Evolutionary conservation across 169 alveolate genomes (phyloP).

Genomic region (Plasmodium vivax): DNA sequence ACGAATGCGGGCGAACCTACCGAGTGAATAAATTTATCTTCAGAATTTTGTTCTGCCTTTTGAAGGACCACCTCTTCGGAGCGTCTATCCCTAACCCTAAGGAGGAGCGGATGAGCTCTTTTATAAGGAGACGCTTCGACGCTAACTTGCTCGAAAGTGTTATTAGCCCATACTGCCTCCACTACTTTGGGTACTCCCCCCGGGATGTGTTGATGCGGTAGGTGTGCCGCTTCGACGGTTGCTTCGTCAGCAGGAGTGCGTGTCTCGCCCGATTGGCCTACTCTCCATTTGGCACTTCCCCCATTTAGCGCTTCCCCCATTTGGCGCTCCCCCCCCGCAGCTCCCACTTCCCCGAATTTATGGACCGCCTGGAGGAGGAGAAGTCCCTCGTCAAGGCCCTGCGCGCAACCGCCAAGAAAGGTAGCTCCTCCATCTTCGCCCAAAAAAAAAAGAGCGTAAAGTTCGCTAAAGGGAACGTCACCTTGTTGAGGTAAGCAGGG

Average conservation of each 20-base stretch:
- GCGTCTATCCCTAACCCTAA: background rate
- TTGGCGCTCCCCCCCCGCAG: background rate
- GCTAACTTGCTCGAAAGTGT: conserved; percentile 22
- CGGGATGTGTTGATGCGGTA: conserved; percentile 39
- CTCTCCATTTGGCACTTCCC: background rate
- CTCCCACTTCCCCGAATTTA: conserved; percentile 17
- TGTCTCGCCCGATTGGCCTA: too few species aligned
- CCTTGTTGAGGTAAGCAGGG: conserved; percentile 18
- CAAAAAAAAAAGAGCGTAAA: conserved; percentile 14
- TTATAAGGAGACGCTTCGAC: background rate
- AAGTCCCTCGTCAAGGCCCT: conserved; percentile 19
- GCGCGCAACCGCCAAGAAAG: background rate
- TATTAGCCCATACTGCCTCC: conserved; percentile 30
- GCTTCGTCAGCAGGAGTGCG: background rate
- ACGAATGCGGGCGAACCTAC: conserved; percentile 6
- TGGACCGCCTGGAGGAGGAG: background rate
- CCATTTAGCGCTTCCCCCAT: background rate
- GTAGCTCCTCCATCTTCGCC: background rate
- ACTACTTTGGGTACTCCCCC: conserved; percentile 42
- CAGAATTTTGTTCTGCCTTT: background rate
- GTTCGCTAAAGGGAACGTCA: conserved; percentile 18
- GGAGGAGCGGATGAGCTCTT: conserved; percentile 3
- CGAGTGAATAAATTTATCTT: conserved; percentile 21
- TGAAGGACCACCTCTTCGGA: conserved; percentile 28
- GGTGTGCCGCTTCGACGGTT: background rate